Evolutionary conservation across 371 early-diverging fungal species (phyloP).

Genomic region (Mortierella sp.): DNA sequence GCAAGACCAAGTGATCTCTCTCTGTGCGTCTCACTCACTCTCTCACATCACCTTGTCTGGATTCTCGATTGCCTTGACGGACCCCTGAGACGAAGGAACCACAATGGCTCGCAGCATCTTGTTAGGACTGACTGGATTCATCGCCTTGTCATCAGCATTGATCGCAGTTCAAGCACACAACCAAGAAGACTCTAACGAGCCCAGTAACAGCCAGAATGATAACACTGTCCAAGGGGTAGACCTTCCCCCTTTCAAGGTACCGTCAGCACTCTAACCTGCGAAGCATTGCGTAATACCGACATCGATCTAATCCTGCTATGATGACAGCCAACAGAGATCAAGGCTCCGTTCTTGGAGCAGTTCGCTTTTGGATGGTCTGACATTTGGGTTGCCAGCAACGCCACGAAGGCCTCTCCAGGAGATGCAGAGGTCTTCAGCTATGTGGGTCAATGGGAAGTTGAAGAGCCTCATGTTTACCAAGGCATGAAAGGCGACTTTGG

Average conservation of each 20-base stretch:
- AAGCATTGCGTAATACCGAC: no score
- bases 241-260: constrained; percentile 36
- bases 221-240: not conserved
- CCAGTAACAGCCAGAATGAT: not conserved
- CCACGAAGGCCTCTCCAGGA: constrained; percentile 65
- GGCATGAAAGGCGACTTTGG: constrained; percentile 75
- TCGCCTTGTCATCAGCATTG: constrained; percentile 38
- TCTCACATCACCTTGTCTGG: no score
- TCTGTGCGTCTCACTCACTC: no score
- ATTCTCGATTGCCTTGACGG: no score
- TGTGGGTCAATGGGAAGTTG: constrained; percentile 81
- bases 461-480: constrained; percentile 64
- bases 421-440: constrained; percentile 68
- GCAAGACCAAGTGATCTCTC: no score
- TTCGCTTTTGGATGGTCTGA: constrained; percentile 65
- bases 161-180: constrained; percentile 23
- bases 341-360: constrained; percentile 79
- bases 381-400: constrained; percentile 76
- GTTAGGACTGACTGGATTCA: constrained; percentile 20
- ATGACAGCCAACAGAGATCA: constrained; percentile 54
- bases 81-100: no score
- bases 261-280: not conserved
- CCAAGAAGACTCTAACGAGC: constrained; percentile 1
- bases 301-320: no score
- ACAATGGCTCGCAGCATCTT: constrained; percentile 23